Evolutionary conservation across 768 basidiomycete species (phyloP), one percentile per base, ranked within the genome.

Genomic region (Kwoniella europaea): DNA sequence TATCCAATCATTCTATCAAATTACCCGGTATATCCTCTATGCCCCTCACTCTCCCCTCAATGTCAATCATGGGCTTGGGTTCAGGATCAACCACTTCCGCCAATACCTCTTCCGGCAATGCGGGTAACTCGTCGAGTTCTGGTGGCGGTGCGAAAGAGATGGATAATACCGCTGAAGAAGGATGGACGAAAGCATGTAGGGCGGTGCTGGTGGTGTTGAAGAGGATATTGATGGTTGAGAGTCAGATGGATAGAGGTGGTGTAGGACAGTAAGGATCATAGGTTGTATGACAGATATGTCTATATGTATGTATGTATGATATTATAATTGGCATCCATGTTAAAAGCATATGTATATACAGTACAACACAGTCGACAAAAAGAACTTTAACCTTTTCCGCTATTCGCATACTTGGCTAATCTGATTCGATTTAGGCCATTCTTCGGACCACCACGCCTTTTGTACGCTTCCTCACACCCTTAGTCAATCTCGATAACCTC

Each of bases 1-100:
- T 99, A 66, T 95, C 94, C 7, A 94, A 96, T 65, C 91, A 92
- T 18, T 94, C 93, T 0, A 91, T 98, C 73, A 94, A 95, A 84
- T 86, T 95, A 3, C 94, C 95, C 79, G 96, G 97, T 83, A 92
- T 91, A 75, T 75, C 78, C 50, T 73, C 75, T 20, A 78, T 74
- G 71, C 67, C 64, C 16, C 69, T 74, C 12, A 67, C 73, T 20
- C 65, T 78, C 2, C 71, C 75, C 13, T 71, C 70, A 5, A 78
- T 78, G 74, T 76, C 74, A 27, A 72, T 79, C 0, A 79, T 79
- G 76, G 76, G 78, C 35, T 70, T 77, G 18, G 74, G 70, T 12
- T 68, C 70, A 2, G 35, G 54, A 10, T 57, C 69, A 54, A 27
- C 52, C 12, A 22, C 66, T 20, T 58, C 53, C 7, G 44, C 42